Evolutionary conservation across 1,139 yeast genomes (phyloP).

Genomic region (Saccharomyces hybrid): DNA sequence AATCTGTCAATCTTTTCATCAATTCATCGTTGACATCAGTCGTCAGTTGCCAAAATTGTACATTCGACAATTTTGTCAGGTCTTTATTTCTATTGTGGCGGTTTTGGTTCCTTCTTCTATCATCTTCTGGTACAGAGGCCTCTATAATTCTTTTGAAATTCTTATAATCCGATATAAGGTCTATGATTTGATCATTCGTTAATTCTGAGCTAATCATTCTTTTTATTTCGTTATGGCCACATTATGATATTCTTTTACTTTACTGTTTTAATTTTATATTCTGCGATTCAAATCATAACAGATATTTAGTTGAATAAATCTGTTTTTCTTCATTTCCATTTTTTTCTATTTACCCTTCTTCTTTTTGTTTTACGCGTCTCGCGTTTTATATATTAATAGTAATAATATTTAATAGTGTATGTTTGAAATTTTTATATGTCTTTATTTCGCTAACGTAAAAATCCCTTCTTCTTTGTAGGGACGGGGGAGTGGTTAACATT

Average conservation of each 20-base stretch:
- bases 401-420: constrained; percentile 13
- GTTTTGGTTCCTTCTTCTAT: constrained; percentile 5
- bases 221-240: neutral
- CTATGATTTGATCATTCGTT: neutral
- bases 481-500: constrained; percentile 37
- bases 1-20: constrained; percentile 9
- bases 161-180: neutral
- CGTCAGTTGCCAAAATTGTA: constrained; percentile 15
- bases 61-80: constrained; percentile 10
- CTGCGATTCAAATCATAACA: neutral
- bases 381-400: constrained; percentile 11
- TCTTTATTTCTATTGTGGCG: constrained; percentile 8
- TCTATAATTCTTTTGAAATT: neutral
- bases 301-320: neutral
- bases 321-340: neutral
- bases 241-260: neutral
- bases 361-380: constrained; percentile 28
- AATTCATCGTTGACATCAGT: constrained; percentile 18
- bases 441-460: constrained; percentile 41
- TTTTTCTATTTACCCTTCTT: constrained; percentile 13
- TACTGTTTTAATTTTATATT: neutral
- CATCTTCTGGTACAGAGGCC: constrained; percentile 5
- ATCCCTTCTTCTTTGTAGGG: constrained; percentile 53
- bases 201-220: neutral
- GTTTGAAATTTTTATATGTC: neutral